Evolutionary conservation across 2,329 filamentous ascomycete species (phyloP).

Genomic region (Aspergillus ochraceus): DNA sequence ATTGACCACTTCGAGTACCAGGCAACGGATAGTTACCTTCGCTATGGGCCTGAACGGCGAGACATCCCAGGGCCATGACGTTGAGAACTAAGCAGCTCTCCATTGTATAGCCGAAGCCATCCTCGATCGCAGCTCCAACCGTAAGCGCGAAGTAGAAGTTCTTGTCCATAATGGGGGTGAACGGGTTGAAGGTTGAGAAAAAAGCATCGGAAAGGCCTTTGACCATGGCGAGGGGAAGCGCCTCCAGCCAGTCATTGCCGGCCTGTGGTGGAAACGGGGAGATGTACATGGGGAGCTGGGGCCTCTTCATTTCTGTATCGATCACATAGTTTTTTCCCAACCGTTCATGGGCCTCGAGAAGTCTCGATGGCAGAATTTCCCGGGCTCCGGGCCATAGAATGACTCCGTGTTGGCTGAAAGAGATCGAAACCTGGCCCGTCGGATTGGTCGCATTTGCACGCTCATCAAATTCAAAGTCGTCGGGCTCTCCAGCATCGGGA

Average conservation of each 20-base stretch:
- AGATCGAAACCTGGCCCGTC: conserved; percentile 41
- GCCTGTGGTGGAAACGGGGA: conserved; percentile 37
- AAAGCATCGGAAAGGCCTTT: conserved; percentile 55
- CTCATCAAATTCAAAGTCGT: conserved; percentile 32
- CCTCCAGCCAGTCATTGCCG: conserved; percentile 47
- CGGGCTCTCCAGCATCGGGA: conserved; percentile 27
- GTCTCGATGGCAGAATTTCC: conserved; percentile 43
- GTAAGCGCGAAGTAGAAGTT: conserved; percentile 54
- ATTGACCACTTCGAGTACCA: conserved; percentile 33
- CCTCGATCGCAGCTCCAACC: conserved; percentile 50
- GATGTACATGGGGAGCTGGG: conserved; percentile 44
- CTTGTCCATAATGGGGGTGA: conserved; percentile 54
- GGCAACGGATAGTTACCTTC: conserved; percentile 51
- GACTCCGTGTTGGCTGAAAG: conserved; percentile 54
- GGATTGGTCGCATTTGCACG: conserved; percentile 29
- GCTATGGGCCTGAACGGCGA: conserved; percentile 51
- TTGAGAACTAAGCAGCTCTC: conserved; percentile 54
- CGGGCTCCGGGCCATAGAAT: conserved; percentile 51
- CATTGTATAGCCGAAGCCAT: conserved; percentile 52
- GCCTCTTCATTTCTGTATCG: conserved; percentile 49
- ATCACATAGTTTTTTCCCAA: conserved; percentile 53
- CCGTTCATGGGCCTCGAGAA: conserved; percentile 38
- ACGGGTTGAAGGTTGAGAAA: conserved; percentile 56
- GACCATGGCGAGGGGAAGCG: conserved; percentile 49
- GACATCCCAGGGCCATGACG: conserved; percentile 53